Base-by-base conservation (phyloP, 257 asterid species). In the Scutellaria baicalensis region DNA sequence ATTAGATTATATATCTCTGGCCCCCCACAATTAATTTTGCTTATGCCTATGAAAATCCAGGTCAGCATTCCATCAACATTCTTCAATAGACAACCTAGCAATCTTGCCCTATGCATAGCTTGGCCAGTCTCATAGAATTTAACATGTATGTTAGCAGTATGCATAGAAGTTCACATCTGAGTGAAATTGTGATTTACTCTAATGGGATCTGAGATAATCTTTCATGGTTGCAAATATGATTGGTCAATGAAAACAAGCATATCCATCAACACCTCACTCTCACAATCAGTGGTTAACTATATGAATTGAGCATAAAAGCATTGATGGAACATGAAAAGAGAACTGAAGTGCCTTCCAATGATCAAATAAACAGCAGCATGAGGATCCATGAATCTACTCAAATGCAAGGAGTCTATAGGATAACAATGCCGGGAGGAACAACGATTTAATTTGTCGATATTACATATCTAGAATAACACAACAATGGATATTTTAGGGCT, bases 381-480 rank as follows among this genome's bases (percentile, higher is more conserved):
- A 50, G 12, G 16, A 66, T 71, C 36, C 75, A 72, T 52, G 21
- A 31, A 42, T 61, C 18, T n/a, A 40, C 66, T 72, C 36, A 58
- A 63, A 40, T 18, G 51, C 49, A 52, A 40, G 16, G 9, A 39
- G 58, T 49, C 36, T 59, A 39, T 27, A 16, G 47, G 10, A 16
- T 21, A 65, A 42, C 58, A 23, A 40, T 39, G 38, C 21, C 69
- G 36, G 38, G 59, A 42, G 17, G 38, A 67, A 59, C 48, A 71
- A 43, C 59, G 56, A 21, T 47, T 27, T 56, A 9, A 62, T 58
- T 47, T 62, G 16, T 50, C 40, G 48, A 23, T 39, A 21, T 38
- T 63, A 49, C 58, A 49, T 3, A 64, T 59, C 71, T 54, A 47
- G 62, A 59, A 54, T 66, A 57, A 54, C 50, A 57, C 54, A 66